Conservation (phyloP, 441 rosid species). For the Aquilaria agallochum region DNA sequence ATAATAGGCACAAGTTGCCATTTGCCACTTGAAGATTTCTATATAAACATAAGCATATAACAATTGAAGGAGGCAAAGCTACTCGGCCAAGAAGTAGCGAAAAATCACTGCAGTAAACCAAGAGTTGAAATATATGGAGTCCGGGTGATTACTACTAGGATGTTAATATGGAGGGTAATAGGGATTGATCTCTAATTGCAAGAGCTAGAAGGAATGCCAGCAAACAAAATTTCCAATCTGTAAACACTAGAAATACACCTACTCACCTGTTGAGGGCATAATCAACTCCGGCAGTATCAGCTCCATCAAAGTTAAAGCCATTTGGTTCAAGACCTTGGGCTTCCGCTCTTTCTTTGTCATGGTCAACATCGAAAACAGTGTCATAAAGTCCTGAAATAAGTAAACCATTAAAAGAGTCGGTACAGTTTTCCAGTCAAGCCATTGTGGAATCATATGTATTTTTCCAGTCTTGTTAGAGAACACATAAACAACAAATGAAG, state of each 20-base stretch:
- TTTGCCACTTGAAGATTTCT: too few relatives aligned
- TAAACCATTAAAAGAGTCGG: slow-evolving; percentile 11
- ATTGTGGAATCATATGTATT: too few relatives aligned
- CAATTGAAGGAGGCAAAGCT: too few relatives aligned
- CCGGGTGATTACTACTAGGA: too few relatives aligned
- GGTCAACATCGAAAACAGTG: slow-evolving; percentile 92
- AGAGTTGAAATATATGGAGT: too few relatives aligned
- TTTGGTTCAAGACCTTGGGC: slow-evolving; percentile 84
- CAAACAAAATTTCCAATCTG: background rate
- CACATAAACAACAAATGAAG: too few relatives aligned
- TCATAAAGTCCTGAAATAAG: slow-evolving; percentile 70
- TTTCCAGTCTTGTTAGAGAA: too few relatives aligned
- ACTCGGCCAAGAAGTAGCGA: too few relatives aligned
- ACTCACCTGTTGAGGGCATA: slow-evolving; percentile 85
- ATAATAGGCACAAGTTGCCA: too few relatives aligned
- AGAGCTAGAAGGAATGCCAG: slow-evolving; percentile 1
- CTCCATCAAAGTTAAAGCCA: slow-evolving; percentile 90
- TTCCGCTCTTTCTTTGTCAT: slow-evolving; percentile 84
- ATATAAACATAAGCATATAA: too few relatives aligned
- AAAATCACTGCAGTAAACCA: too few relatives aligned
- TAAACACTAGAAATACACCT: slow-evolving; percentile 7
- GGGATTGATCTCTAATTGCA: background rate
- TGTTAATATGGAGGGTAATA: too few relatives aligned
- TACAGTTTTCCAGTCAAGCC: background rate
- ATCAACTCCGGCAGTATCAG: slow-evolving; percentile 79